A percentile compares a stretch with the other conserved stretches of the same genome.
Evolutionary conservation across 345 rosid genomes (phyloP).

Genomic region (Combretum micranthum): DNA sequence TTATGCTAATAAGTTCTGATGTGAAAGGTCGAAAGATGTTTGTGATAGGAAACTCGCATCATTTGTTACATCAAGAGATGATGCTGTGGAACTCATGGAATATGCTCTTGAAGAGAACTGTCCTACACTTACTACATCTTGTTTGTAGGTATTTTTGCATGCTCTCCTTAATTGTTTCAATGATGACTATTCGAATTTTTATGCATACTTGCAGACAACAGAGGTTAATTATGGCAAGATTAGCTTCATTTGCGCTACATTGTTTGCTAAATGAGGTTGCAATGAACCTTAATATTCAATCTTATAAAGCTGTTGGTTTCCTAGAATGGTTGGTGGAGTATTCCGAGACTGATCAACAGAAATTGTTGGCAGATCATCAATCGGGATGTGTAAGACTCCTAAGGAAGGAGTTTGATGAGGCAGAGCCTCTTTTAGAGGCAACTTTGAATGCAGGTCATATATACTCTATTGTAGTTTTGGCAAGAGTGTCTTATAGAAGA

Average conservation of each 20-base stretch:
- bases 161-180: slow-evolving; percentile 72
- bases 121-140: no score
- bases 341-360: slow-evolving; percentile 64
- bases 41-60: no score
- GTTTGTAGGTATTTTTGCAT: slow-evolving; percentile 57
- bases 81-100: no score
- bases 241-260: slow-evolving; percentile 71
- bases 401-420: no score
- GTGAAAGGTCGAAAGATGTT: no score
- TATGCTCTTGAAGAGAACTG: no score
- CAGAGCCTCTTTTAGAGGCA: slow-evolving; percentile 60
- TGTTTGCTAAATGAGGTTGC: slow-evolving; percentile 84
- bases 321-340: slow-evolving; percentile 58
- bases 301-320: slow-evolving; percentile 58
- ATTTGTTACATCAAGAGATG: no score
- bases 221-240: no score
- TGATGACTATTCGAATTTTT: slow-evolving; percentile 58
- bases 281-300: slow-evolving; percentile 61
- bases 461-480: slow-evolving; percentile 81
- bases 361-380: slow-evolving; percentile 77
- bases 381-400: slow-evolving; percentile 72
- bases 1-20: no score
- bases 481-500: slow-evolving; percentile 58
- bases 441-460: slow-evolving; percentile 67
- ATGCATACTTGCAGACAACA: slow-evolving; percentile 42